Evolutionary conservation across 768 basidiomycete species (phyloP), one percentile per base, ranked within the genome.

Genomic region (Bullera alba): DNA sequence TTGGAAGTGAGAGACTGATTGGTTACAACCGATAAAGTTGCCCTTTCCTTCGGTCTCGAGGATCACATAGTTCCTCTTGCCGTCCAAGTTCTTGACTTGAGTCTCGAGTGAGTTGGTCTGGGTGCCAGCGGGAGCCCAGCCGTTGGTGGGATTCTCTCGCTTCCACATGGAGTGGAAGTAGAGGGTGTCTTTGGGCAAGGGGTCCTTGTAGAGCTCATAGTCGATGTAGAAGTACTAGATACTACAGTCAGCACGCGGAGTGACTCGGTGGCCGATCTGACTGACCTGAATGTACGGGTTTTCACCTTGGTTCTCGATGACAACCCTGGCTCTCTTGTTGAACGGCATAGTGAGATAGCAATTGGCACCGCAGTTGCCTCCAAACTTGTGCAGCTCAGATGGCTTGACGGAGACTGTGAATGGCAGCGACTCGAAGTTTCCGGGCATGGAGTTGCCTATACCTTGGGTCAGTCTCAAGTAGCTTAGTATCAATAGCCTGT

Each of bases 321-420:
- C 45, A 22, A 46, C 22, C 30, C 45, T 30, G 8, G 45, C 45
- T 7, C 30, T 12, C 30, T 46, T 30, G 30, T 46, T 46, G 45
- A 46, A 46, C 22, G 45, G 45, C 45, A 46, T 46, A 22, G 45
- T 46, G n/a, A 46, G 30, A 30, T 46, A 46, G 23, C 45, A 46
- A 22, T 46, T 46, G 45, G 45, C 45, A 8, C 28, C 45, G n/a
- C 28, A 30, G 22, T 46, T 46, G 15, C 45, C 45, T 5, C 45
- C 45, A 25, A 15, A 46, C 30, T 46, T 46, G 45, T 25, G 45
- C 6, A 46, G n/a, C 30, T 46, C 45, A 7, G 45, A 46, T 6
- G 45, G 45, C 45, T 46, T 46, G 27, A 46, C 45, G 6, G 45
- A 46, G 5, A 46, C 45, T 7, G 45, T 8, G 45, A 46, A 46